Evolutionary conservation across 129 eudicot species (phyloP).

Genomic region (Flaveria sonorensis): DNA sequence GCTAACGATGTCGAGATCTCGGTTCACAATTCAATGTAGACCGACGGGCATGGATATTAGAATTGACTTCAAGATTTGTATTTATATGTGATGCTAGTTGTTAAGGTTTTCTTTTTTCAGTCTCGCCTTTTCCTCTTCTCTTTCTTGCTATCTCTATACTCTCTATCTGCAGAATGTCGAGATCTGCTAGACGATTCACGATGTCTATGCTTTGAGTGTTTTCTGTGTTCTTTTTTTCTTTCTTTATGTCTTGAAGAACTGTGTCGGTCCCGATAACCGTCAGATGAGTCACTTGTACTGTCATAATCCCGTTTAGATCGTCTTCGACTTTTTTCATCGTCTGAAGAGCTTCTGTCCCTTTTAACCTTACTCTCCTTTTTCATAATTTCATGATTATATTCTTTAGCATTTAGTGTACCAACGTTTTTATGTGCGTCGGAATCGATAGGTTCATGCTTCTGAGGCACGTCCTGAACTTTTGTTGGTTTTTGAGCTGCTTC

Average conservation of each 20-base stretch:
- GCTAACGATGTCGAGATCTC: neutral
- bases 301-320: slow-evolving; percentile 47
- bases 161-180: slow-evolving; percentile 53
- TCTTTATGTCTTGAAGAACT: slow-evolving; percentile 72
- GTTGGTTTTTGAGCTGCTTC: slow-evolving; percentile 34
- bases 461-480: slow-evolving; percentile 28
- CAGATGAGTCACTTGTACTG: slow-evolving; percentile 50
- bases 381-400: slow-evolving; percentile 28
- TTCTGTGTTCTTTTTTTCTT: slow-evolving; percentile 57
- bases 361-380: slow-evolving; percentile 39
- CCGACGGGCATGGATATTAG: neutral
- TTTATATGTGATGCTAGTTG: neutral
- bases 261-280: slow-evolving; percentile 45
- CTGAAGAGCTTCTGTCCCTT: slow-evolving; percentile 52
- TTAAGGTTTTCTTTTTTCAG: slow-evolving; percentile 18
- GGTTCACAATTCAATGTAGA: neutral
- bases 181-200: slow-evolving; percentile 49
- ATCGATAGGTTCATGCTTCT: slow-evolving; percentile 12
- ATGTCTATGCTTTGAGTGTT: slow-evolving; percentile 56
- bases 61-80: neutral
- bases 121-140: slow-evolving; percentile 53
- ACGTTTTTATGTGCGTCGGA: slow-evolving; percentile 1
- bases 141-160: slow-evolving; percentile 45
- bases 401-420: neutral
- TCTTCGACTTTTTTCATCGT: slow-evolving; percentile 61